Base-by-base conservation (phyloP, 139 green algal species). In the Chlorella sp. region DNA sequence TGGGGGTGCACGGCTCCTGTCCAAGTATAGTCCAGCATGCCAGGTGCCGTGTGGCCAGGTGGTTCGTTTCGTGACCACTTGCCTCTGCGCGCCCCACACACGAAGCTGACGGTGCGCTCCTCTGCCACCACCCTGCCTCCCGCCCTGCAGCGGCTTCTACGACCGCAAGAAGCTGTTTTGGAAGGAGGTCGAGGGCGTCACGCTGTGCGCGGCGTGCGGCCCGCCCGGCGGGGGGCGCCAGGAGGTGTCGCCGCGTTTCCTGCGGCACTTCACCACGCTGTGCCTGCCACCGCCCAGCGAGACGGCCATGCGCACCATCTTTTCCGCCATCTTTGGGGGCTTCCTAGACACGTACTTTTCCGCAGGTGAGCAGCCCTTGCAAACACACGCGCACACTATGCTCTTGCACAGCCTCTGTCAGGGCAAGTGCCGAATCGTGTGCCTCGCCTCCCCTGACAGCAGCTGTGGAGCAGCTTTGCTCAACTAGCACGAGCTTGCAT, bases 131-230 rank as follows among this genome's bases (percentile, higher is more conserved):
- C 42, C 42, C 42, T 55, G 10, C 17, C 55, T 64, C 42, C 42
- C 17, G 55, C 55, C 55, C 31, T 31, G 70, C 84, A 80, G 81
- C 76, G 83, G 90, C 30, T 87, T 95, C 73, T 95, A 95, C 73
- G 88, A 95, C 81, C 80, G 88, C 69, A 81, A 91, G 76, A 93
- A 93, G 81, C 80, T 95, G 49, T 91, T 91, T 63, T 96, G 90
- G 90, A 94, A 92, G 87, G 86, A 92, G 35, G 80, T 95, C 24
- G 85, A 93, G 33, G 88, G 91, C 71, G 79, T 75, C 35, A 79
- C 50, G 78, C 69, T 60, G 79, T 84, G 30, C 17, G 86, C 82
- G 24, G 90, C 90, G 6, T 94, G 90, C 71, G 88, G 83, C 2
- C 90, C 90, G 0, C 88, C 91, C n/a, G 91, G 90, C 2, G 90